phyloP scores from a whole-genome alignment of 257 asterid genomes.

The Scutellaria barbata region DNA sequence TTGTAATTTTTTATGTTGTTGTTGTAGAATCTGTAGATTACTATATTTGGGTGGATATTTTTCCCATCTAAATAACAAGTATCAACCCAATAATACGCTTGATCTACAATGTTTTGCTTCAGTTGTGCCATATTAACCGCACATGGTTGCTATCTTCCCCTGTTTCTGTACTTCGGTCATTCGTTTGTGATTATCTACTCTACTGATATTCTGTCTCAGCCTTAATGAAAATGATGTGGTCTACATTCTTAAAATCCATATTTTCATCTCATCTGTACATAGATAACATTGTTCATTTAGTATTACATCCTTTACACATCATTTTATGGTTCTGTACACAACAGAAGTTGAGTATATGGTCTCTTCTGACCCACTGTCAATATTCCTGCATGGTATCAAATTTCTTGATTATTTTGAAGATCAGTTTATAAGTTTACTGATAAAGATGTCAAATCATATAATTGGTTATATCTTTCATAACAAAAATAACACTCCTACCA shows the following conservation, averaged over 20 bases:
- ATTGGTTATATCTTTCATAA: constrained; percentile 25
- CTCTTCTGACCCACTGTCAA: not conserved
- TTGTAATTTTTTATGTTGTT: too few relatives aligned
- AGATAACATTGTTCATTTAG: not conserved
- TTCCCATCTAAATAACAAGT: too few relatives aligned
- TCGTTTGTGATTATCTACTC: not conserved
- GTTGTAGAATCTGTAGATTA: too few relatives aligned
- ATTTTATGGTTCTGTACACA: not conserved
- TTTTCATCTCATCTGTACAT: not conserved
- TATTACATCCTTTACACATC: not conserved
- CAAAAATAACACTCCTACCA: constrained; percentile 12
- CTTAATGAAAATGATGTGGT: too few relatives aligned
- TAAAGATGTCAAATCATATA: constrained; percentile 6
- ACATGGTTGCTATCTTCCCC: not conserved
- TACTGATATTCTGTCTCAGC: constrained; percentile 11
- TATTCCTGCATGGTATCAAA: constrained; percentile 16
- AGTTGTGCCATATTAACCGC: not conserved
- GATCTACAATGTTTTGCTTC: too few relatives aligned
- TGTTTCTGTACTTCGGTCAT: constrained; percentile 1
- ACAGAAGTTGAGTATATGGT: not conserved
- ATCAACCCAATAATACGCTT: too few relatives aligned
- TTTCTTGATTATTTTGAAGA: constrained; percentile 20
- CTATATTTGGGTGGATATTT: too few relatives aligned
- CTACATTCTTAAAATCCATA: constrained; percentile 7
- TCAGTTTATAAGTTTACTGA: not conserved